phyloP scores from a whole-genome alignment of 495 filamentous ascomycete species.

The Aeminium ludgeri region DNA sequence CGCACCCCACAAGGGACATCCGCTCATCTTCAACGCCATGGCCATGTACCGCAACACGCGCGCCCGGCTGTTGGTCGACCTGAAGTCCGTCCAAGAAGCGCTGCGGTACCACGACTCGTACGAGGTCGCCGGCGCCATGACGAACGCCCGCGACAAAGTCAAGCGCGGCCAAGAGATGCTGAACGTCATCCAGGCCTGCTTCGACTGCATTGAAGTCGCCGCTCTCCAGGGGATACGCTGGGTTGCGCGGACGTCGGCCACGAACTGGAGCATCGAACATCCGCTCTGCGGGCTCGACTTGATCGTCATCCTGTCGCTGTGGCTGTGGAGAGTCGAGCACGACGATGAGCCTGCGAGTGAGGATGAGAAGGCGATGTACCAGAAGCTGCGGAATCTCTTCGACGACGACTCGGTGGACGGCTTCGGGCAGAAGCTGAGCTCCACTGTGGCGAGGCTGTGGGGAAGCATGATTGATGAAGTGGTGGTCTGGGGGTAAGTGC shows the following conservation, averaged over 20 bases:
- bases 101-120: conserved; percentile 93
- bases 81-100: conserved; percentile 90
- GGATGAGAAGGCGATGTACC: conserved; percentile 87
- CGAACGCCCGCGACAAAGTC: conserved; percentile 75
- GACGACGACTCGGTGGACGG: conserved; percentile 72
- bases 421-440: conserved; percentile 68
- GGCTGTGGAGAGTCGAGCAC: conserved; percentile 97
- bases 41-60: conserved; percentile 92
- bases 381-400: conserved; percentile 82
- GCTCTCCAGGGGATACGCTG: conserved; percentile 90
- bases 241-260: conserved; percentile 90
- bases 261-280: conserved; percentile 98
- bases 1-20: conserved; percentile 94
- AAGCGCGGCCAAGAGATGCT: conserved; percentile 95
- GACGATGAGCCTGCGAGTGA: conserved; percentile 87
- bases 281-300: conserved; percentile 91
- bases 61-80: conserved; percentile 80
- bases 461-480: conserved; percentile 97
- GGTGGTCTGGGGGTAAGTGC: conserved; percentile 86
- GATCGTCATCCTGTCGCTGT: conserved; percentile 96
- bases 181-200: conserved; percentile 94
- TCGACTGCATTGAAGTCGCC: conserved; percentile 94
- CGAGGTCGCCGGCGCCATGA: conserved; percentile 94
- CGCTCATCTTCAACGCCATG: conserved; percentile 96
- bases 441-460: conserved; percentile 87